These are phyloP conservation scores for Kuraishia borneana DNA, from an alignment of 805 yeast species.

Conservation along the genomic window DNA sequence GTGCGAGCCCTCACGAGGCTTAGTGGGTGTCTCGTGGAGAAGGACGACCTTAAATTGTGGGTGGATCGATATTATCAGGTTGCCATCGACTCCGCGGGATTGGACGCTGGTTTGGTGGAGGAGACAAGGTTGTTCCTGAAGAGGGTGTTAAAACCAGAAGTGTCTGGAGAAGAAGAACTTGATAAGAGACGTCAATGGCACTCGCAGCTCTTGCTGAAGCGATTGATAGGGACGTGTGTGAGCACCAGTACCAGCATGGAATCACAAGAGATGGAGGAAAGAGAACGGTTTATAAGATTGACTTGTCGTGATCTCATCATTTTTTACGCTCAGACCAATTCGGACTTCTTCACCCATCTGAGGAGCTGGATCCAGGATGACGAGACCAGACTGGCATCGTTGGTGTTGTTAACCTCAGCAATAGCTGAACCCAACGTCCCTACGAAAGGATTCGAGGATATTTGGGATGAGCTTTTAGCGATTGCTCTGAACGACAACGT, in stretches of 20 bases:
- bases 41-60: slow-evolving; percentile 33
- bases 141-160: slow-evolving; percentile 2
- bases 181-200: slow-evolving; percentile 4
- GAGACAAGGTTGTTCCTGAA: slow-evolving; percentile 4
- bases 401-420: slow-evolving; percentile 26
- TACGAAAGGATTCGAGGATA: too few species aligned
- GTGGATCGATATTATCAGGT: slow-evolving; percentile 32
- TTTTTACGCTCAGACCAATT: slow-evolving; percentile 29
- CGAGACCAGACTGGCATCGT: slow-evolving; percentile 22
- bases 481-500: too few species aligned
- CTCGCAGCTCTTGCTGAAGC: slow-evolving; percentile 9
- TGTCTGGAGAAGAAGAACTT: slow-evolving; percentile 5
- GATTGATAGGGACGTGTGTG: slow-evolving; percentile 12
- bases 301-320: slow-evolving; percentile 31
- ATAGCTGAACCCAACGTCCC: too few species aligned
- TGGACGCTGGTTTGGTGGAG: slow-evolving; percentile 23
- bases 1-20: slow-evolving; percentile 24
- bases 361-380: slow-evolving; percentile 23
- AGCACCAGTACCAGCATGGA: neutral
- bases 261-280: slow-evolving; percentile 31
- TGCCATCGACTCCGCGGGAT: slow-evolving; percentile 51
- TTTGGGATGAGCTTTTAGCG: too few species aligned
- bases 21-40: slow-evolving; percentile 18
- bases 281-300: slow-evolving; percentile 32
- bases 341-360: slow-evolving; percentile 23